phyloP scores from a whole-genome alignment of 2,329 filamentous ascomycete species.

The Colletotrichum caudatum region DNA sequence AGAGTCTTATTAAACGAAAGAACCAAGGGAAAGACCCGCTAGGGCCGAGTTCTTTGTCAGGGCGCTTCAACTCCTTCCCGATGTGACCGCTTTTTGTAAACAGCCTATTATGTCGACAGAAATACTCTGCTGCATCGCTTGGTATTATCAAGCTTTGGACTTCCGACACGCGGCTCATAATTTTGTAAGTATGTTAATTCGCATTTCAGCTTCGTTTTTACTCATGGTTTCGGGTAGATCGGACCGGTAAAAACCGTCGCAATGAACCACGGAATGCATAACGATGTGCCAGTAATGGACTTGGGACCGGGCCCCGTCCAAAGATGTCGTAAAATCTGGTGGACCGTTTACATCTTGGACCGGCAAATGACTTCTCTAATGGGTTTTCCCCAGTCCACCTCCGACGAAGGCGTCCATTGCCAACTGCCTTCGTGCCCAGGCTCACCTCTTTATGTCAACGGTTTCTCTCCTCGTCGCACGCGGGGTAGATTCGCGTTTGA shows the following conservation, averaged over 20 bases:
- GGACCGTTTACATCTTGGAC: conserved; percentile 66
- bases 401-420: conserved; percentile 63
- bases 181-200: conserved; percentile 50
- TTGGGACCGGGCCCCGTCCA: conserved; percentile 57
- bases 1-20: too few species aligned
- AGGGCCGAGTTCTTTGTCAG: too few species aligned
- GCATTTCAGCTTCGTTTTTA: too few species aligned
- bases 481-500: conserved; percentile 50
- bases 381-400: conserved; percentile 62
- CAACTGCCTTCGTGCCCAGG: conserved; percentile 51
- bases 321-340: conserved; percentile 64
- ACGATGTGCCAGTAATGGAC: conserved; percentile 59
- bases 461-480: conserved; percentile 56
- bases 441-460: conserved; percentile 54
- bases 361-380: conserved; percentile 66
- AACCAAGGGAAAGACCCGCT: too few species aligned
- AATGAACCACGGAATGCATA: conserved; percentile 65
- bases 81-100: conserved; percentile 48
- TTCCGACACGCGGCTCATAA: conserved; percentile 59
- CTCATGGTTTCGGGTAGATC: conserved; percentile 49
- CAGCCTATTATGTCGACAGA: conserved; percentile 62
- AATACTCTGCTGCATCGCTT: conserved; percentile 62
- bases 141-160: conserved; percentile 66
- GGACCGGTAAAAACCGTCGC: conserved; percentile 65
- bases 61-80: too few species aligned